Evolutionary conservation across 2,329 filamentous ascomycete genomes (phyloP).

Genomic region (Aspergillus versicolor): DNA sequence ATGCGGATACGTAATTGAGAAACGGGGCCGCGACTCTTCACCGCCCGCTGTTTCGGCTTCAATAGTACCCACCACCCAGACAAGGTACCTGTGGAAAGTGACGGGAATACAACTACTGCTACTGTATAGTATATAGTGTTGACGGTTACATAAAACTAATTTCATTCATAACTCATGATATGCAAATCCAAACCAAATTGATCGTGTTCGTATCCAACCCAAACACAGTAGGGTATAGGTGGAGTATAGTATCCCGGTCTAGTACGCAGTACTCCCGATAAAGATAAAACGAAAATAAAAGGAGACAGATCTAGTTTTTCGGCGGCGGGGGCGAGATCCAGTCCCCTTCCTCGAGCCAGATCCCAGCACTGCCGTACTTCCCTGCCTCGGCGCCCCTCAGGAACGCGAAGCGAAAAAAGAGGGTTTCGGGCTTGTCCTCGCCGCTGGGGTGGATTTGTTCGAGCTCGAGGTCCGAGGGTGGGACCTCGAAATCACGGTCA

Average conservation of each 20-base stretch:
- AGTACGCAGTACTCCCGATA: conserved; percentile 3
- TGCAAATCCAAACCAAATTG: background rate
- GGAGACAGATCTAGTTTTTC: conserved; percentile 21
- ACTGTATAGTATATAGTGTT: background rate
- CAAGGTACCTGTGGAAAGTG: background rate
- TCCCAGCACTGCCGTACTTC: conserved; percentile 38
- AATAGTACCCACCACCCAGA: background rate
- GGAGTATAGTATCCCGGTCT: background rate
- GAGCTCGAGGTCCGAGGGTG: conserved; percentile 9
- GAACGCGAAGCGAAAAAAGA: conserved; percentile 51
- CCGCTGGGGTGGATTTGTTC: conserved; percentile 18
- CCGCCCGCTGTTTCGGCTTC: background rate
- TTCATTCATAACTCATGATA: conserved; percentile 10
- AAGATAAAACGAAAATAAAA: background rate
- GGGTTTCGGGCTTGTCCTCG: conserved; percentile 36
- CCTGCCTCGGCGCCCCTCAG: conserved; percentile 42
- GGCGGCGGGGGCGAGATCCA: conserved; percentile 33
- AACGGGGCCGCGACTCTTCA: background rate
- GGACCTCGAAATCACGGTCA: conserved; percentile 21
- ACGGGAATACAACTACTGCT: background rate
- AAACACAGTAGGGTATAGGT: background rate
- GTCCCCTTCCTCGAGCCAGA: conserved; percentile 39
- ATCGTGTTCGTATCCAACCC: conserved; percentile 3
- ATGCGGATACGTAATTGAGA: background rate
- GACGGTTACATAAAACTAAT: background rate